Evolutionary conservation across 2,329 filamentous ascomycete genomes (phyloP), one percentile per base, ranked within the genome.

Genomic region (Fusarium torulosum): DNA sequence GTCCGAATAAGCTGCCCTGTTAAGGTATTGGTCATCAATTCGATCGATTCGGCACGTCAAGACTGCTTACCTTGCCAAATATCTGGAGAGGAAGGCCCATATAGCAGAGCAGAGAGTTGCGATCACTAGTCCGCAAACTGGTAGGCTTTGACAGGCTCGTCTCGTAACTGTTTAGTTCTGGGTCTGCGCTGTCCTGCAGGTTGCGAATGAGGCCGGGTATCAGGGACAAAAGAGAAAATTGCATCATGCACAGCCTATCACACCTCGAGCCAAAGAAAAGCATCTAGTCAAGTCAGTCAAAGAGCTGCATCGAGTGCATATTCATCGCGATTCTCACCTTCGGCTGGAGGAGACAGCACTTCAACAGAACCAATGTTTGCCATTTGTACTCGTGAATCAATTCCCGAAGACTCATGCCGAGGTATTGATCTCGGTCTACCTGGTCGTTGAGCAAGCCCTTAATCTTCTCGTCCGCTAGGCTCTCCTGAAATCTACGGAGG

Each of bases 221-320:
- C 74, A 99, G 84, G 53, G 95, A 97, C 72, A 99, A 91, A 44
- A 99, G 86, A 42, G 95, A 96, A 81, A 98, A 99, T 79, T 99
- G 96, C 80, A 97, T 94, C 92, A 98, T 97, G 86, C 96, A 99
- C 71, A 99, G 83, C 68, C 92, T 88, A 79, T 99, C 96, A 79
- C 96, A 98, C 72, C 94, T 90, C n/a, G 95, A 94, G 65, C 96
- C 94, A 74, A 98, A 99, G 82, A 99, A 98, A 53, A 99, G 89
- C 91, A 98, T 98, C 94, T 97, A 25, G 27, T 10, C 17, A 45
- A 27, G 50, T 69, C 27, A 59, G 60, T 42, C 20, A 47, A 23
- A n/a, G 19, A 27, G 41, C 21, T 38, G 29, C 17, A 14, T 29
- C 11, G n/a, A 27, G 7, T 21, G n/a, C 5, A 21, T 7, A 11